Conservation (phyloP, 2,329 filamentous ascomycete species). For the Arthrobotrys musiformis region DNA sequence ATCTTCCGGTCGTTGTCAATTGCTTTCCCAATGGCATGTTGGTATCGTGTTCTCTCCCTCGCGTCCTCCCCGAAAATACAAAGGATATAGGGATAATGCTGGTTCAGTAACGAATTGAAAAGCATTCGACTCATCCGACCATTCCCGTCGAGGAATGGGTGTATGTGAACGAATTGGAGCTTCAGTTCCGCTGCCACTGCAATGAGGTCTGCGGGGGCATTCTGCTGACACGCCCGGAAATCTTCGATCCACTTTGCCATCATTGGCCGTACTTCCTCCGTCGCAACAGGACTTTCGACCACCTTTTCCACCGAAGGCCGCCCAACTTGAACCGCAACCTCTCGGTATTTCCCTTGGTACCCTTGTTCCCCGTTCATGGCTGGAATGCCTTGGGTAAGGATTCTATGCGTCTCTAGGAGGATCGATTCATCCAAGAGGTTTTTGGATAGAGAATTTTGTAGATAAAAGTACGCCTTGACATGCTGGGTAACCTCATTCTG, state of each 20-base stretch:
- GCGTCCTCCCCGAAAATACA: not conserved
- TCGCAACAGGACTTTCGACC: not conserved
- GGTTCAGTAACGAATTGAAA: not conserved
- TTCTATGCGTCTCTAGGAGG: not conserved
- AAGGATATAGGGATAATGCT: not conserved
- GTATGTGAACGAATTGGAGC: not conserved
- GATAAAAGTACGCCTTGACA: not conserved
- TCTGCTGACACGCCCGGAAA: not conserved
- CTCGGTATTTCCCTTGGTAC: not conserved
- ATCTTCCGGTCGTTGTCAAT: not conserved
- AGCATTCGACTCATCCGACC: not conserved
- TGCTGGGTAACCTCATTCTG: not conserved
- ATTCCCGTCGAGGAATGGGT: not conserved
- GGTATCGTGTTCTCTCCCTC: not conserved
- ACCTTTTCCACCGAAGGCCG: not conserved
- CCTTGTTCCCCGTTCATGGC: not conserved
- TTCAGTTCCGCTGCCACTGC: not conserved
- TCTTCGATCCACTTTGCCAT: not conserved
- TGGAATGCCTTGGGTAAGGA: not conserved
- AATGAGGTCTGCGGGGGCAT: not conserved
- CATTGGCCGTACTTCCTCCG: not conserved
- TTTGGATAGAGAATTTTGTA: not conserved
- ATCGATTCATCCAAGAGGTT: not conserved
- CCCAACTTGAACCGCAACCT: not conserved
- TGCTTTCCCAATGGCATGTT: not conserved